Conservation (phyloP, 805 yeast genomes). For the Starmera amethionina region DNA sequence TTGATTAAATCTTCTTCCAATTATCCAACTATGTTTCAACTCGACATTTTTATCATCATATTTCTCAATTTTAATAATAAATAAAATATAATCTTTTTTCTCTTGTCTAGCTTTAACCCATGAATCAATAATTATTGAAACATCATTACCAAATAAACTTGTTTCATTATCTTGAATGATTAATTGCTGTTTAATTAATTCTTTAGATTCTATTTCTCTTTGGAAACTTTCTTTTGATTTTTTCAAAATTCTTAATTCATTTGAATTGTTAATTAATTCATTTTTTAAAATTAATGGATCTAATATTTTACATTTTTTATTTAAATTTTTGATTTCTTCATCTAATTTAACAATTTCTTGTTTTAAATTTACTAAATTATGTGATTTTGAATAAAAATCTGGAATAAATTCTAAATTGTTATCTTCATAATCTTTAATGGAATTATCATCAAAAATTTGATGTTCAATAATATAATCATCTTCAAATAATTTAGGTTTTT, state of each 20-base stretch:
- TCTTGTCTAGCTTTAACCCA: constrained; percentile 42
- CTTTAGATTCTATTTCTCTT: constrained; percentile 65
- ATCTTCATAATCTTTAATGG: constrained; percentile 9
- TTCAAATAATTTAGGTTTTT: constrained; percentile 16
- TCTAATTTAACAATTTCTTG: constrained; percentile 57
- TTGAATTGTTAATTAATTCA: constrained; percentile 66
- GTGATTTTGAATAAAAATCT: constrained; percentile 47
- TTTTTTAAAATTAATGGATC: constrained; percentile 70
- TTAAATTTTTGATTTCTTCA: constrained; percentile 45
- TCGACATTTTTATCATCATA: constrained; percentile 27
- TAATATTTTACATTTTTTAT: constrained; percentile 54
- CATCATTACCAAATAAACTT: constrained; percentile 53
- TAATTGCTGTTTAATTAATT: constrained; percentile 68
- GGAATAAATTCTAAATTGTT: constrained; percentile 21
- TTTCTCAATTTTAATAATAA: constrained; percentile 70
- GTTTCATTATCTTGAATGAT: constrained; percentile 77
- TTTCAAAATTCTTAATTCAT: constrained; percentile 56
- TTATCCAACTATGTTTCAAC: constrained; percentile 65
- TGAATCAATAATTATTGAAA: constrained; percentile 38
- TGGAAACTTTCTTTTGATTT: constrained; percentile 60
- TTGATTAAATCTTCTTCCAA: constrained; percentile 84
- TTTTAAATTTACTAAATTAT: constrained; percentile 55
- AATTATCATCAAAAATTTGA: constrained; percentile 9
- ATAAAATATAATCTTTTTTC: constrained; percentile 54
- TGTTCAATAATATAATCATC: too few species aligned